Evolutionary conservation across 192 early-diverging fungal genomes (phyloP), one percentile per base, ranked within the genome.

Genomic region (Lunasporangiospora selenospora): DNA sequence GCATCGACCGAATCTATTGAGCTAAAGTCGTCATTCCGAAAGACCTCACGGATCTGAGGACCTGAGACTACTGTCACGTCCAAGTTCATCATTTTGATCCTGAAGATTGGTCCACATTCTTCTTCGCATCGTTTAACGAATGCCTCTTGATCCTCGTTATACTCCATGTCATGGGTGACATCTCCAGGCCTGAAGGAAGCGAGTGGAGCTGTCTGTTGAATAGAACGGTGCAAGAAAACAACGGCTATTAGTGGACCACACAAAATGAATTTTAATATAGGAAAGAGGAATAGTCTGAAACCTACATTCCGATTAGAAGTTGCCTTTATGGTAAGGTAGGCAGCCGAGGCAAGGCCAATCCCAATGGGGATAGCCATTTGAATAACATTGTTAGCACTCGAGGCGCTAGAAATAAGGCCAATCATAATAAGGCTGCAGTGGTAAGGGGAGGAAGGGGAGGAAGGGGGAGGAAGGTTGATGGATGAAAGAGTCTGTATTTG

Each of bases 21-120:
- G n/a, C 31, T 56, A n/a, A 77, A 71, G 16, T 53, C 12, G 9
- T 77, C 62, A 24, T 54, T 71, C 67, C 70, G 65, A 27, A 77
- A 77, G 12, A 77, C 52, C 37, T 77, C 76, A 3, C 76, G 67
- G 16, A 65, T 43, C 15, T 64, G 39, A 1, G 56, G 42, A 13
- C 67, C 76, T 4, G 66, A 71, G 36, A 77, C 53, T 7, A 61
- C 54, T 0, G 62, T 77, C 1, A 71, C 10, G 15, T 49, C 23
- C 44, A 65, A 53, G 13, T 54, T 59, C n/a, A 55, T 13, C 26
- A 32, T 39, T 1, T 32, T 33, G 37, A 37, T 13, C 15, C 65
- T 77, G 58, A 77, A 77, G 24, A 77, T 53, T 2, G 62, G 76
- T 27, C 76, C 62, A 15, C 47, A 41, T 0, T 52, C 56, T 19